A percentile compares a stretch with the other conserved stretches of the same genome.
Conservation (phyloP, 345 rosid genomes). For the Pseudoturritis turrita region DNA sequence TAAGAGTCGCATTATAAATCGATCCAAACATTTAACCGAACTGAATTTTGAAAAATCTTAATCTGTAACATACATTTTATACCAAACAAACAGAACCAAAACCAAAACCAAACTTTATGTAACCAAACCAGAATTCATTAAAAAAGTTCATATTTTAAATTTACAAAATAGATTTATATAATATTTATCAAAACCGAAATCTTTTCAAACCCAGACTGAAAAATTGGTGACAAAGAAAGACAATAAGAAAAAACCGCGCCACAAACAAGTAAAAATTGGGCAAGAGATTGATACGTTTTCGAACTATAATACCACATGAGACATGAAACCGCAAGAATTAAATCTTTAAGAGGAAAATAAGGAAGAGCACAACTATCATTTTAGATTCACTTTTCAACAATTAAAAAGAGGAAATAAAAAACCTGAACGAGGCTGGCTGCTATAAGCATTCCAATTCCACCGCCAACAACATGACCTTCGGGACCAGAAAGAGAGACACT, state of each 20-base stretch:
- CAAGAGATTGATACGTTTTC: background rate
- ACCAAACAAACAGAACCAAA: background rate
- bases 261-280: background rate
- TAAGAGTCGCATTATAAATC: background rate
- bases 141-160: too few species aligned
- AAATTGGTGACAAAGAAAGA: too few species aligned
- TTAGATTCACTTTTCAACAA: background rate
- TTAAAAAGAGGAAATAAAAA: background rate
- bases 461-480: slow-evolving; percentile 91
- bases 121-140: too few species aligned
- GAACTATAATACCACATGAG: background rate
- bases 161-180: too few species aligned
- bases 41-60: background rate
- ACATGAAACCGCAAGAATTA: background rate
- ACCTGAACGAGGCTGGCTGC: slow-evolving; percentile 93
- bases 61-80: background rate
- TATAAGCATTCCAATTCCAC: slow-evolving; percentile 72
- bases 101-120: background rate
- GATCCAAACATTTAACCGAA: background rate
- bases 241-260: too few species aligned
- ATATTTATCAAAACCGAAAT: too few species aligned
- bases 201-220: too few species aligned
- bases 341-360: background rate
- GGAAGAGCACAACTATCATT: background rate
- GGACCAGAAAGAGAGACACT: slow-evolving; percentile 92